Conservation (phyloP, 2,329 filamentous ascomycete species). For the Orbilia ellipsospora region DNA sequence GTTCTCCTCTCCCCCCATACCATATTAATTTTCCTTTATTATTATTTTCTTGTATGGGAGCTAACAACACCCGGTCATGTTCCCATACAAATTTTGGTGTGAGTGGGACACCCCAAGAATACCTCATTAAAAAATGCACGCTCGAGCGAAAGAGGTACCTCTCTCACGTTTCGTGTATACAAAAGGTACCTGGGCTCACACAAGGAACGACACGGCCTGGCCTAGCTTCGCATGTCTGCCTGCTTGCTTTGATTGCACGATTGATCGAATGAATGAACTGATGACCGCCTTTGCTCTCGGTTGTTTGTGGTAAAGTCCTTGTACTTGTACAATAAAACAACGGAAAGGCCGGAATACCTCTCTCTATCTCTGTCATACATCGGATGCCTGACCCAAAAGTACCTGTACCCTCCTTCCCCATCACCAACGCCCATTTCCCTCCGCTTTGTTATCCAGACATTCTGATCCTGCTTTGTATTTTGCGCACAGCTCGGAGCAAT, state of each 20-base stretch:
- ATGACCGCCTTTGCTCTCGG: not conserved
- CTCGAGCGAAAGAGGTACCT: too few relatives aligned
- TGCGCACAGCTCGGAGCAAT: conserved; percentile 2
- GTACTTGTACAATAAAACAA: not conserved
- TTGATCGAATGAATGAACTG: not conserved
- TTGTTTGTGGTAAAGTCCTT: not conserved
- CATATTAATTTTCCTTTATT: conserved; percentile 1
- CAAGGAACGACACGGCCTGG: not conserved
- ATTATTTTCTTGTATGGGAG: conserved; percentile 4
- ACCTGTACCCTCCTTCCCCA: not conserved
- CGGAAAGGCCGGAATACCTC: not conserved
- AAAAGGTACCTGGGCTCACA: not conserved
- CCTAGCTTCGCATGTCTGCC: too few relatives aligned
- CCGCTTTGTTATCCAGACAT: not conserved
- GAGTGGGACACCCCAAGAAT: too few relatives aligned
- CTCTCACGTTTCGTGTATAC: too few relatives aligned
- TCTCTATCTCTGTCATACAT: conserved; percentile 5
- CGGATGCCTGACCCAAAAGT: not conserved
- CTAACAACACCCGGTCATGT: not conserved
- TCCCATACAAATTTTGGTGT: not conserved
- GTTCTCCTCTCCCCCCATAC: not conserved
- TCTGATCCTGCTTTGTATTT: not conserved
- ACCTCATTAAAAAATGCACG: too few relatives aligned
- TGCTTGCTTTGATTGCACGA: not conserved
- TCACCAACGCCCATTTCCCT: not conserved